Base-by-base conservation (phyloP, 768 basidiomycete species). In the Grammothele lineata region DNA sequence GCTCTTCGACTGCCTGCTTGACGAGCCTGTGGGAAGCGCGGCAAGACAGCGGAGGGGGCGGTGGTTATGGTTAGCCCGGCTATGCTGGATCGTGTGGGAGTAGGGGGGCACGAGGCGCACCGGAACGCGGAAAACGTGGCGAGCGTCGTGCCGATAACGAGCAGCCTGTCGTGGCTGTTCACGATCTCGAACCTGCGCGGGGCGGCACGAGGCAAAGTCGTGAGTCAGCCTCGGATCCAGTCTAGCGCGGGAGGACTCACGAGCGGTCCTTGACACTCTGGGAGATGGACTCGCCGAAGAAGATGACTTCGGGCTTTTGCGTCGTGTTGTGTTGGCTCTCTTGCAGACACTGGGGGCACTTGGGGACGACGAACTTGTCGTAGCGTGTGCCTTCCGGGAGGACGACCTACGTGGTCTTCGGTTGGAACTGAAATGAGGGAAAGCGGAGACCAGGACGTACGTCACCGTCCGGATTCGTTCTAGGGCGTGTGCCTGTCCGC, bases 381-480 rank as follows among this genome's bases (percentile, higher is more conserved):
- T 90, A 93, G 11, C 81, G 76, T 9, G 86, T 76, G 3, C 86
- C 88, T 59, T 87, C 83, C 0, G 51, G 51, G 17, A 94, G 65
- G 10, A 81, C 91, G 56, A 94, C 85, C 91, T 92, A 51, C 22
- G 14, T 22, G 27, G 7, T 11, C 33, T 23, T 47, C 4, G 38
- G 40, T 36, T 7, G 27, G 27, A 30, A 39, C 35, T 19, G 19
- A 10, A 22, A 24, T 30, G 41, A 12, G 3, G 15, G 9, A 30
- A 30, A n/a, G n/a, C 14, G 14, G 3, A 5, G 37, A 38, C 4
- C 3, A 19, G 37, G 39, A 74, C 76, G 47, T 55, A 89, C 93
- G 69, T 96, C 93, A 62, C 93, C 93, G 56, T 95, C 93, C 10
- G 93, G 93, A 62, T 95, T 95, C 21, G 88, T 94, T 48, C 89